A percentile compares a stretch with the other conserved stretches of the same genome.
Conservation (phyloP, 2,329 filamentous ascomycete genomes). For the Cladophialophora exuberans region DNA sequence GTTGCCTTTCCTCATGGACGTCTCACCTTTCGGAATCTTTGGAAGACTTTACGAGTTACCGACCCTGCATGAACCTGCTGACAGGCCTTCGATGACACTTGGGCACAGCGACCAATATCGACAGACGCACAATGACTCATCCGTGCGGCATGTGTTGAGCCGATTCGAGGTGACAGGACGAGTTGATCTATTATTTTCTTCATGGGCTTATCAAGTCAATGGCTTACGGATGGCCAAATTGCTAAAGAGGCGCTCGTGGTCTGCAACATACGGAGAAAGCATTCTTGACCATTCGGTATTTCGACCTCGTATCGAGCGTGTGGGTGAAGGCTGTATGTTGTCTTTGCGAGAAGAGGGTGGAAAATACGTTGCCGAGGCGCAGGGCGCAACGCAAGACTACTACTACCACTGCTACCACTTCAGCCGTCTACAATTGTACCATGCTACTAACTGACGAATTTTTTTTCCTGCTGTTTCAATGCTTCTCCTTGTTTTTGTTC, state of each 20-base stretch:
- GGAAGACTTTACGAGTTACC: conserved; percentile 15
- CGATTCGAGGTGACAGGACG: conserved; percentile 13
- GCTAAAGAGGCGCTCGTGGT: conserved; percentile 16
- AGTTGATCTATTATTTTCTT: conserved; percentile 13
- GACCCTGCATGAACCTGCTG: conserved; percentile 21
- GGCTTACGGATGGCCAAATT: conserved; percentile 12
- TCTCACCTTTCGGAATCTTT: conserved; percentile 16
- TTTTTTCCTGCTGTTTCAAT: conserved; percentile 11
- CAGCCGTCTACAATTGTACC: conserved; percentile 11
- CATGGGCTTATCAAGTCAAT: conserved; percentile 13
- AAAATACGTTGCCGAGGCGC: conserved; percentile 12
- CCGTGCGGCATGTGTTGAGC: conserved; percentile 7
- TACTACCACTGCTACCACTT: neutral
- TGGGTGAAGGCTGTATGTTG: conserved; percentile 7
- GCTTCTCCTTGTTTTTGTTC: too few species aligned
- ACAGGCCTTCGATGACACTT: conserved; percentile 2
- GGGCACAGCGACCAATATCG: conserved; percentile 9
- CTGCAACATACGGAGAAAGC: conserved; percentile 8
- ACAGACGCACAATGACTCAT: conserved; percentile 4
- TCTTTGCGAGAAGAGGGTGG: conserved; percentile 10
- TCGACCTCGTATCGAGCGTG: conserved; percentile 18
- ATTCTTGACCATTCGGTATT: conserved; percentile 24
- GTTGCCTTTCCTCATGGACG: conserved; percentile 15
- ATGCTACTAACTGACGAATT: conserved; percentile 11
- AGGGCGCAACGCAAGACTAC: conserved; percentile 15